phyloP scores from a whole-genome alignment of 1,139 yeast species.

The Torulaspora pretoriensis region DNA sequence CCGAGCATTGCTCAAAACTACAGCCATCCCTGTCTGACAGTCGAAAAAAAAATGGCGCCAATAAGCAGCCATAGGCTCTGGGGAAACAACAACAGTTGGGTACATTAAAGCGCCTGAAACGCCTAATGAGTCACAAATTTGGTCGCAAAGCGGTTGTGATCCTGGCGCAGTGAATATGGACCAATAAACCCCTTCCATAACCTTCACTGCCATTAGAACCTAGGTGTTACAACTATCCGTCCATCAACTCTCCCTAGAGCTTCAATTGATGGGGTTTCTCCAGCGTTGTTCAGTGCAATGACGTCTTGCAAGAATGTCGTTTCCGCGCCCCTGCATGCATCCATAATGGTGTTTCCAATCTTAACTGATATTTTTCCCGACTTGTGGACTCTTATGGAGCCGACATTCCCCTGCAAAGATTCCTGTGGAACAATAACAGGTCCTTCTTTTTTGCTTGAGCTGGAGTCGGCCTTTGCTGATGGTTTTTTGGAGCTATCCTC shows the following conservation, averaged over 20 bases:
- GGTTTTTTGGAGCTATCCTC: conserved; percentile 17
- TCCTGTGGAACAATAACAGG: conserved; percentile 13
- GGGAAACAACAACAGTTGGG: no score
- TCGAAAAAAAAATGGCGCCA: no score
- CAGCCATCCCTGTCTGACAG: no score
- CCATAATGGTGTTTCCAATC: conserved; percentile 66
- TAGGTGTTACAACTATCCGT: conserved; percentile 44
- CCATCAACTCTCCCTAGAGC: conserved; percentile 59
- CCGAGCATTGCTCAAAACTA: no score
- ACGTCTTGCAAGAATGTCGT: conserved; percentile 73
- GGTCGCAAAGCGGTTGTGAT: no score
- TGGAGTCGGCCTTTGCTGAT: conserved; percentile 12
- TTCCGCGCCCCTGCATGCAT: conserved; percentile 69
- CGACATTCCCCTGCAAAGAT: conserved; percentile 57
- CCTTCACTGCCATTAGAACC: conserved; percentile 21
- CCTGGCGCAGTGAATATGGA: background rate
- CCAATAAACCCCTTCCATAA: no score
- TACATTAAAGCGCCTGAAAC: no score
- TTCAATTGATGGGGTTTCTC: conserved; percentile 45
- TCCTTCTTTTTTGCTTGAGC: conserved; percentile 12
- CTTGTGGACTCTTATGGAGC: conserved; percentile 67
- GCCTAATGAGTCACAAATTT: no score
- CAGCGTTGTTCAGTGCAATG: conserved; percentile 50
- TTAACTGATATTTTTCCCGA: conserved; percentile 76
- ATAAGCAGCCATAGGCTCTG: no score